Evolutionary conservation across 257 asterid species (phyloP), one percentile per base, ranked within the genome.

Genomic region (Leptodermis oblonga): DNA sequence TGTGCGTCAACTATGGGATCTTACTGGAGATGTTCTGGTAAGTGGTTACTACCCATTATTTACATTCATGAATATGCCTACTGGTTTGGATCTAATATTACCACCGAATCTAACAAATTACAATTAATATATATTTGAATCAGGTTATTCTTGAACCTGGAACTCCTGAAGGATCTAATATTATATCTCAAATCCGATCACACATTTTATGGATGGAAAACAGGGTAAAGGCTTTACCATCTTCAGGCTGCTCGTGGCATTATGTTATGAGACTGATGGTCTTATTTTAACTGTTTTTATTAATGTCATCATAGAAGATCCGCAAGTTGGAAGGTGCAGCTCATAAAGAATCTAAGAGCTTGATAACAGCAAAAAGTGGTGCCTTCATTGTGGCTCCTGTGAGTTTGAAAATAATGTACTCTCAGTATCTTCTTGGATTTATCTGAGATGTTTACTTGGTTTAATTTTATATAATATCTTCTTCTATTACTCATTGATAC

Each of bases 141-240:
- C 90, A 93, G 97, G 83, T 93, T 74, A 52, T 90, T 78, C 90
- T 89, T 69, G 99, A 93, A 79, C 99, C 99, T 53, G 99, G 97
- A 75, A 88, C 96, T 60, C 99, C 97, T 61, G 96, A 90, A 78
- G 99, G 99, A 86, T 88, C 96, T 74, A 86, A 82, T 79, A 87
- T 93, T 71, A 93, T 93, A 72, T 84, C 97, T 36, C 99, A 90
- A 75, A 81, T 93, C 92, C 86, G 97, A 78, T 90, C 99, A 42
- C 92, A 93, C 78, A 89, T 90, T 78, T 74, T 93, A 74, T 93
- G 99, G 96, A 85, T 89, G 97, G 99, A 93, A 83, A 84, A 81
- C 45, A 83, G 99, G 96, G 99, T 93, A 75, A 85, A 33, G 31
- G 37, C 39, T 45, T 48, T 77, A 69, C 76, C 36, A 63, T 62